A percentile compares a stretch with the other conserved stretches of the same genome.
phyloP scores from a whole-genome alignment of 78 protist species.

The Pelomyxa schiedti region DNA sequence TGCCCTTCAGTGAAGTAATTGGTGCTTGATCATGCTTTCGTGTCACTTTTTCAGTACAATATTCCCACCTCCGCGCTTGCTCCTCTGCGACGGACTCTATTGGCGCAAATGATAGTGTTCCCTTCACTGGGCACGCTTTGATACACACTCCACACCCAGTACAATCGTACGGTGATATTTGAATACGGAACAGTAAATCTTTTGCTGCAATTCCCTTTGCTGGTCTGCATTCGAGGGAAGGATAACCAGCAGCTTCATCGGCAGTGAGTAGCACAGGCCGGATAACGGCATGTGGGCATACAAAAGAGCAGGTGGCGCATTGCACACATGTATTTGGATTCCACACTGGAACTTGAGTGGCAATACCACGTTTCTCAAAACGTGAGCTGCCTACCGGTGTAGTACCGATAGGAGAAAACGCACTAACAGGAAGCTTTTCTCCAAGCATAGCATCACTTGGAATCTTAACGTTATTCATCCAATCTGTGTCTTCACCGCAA shows the following conservation, averaged over 20 bases:
- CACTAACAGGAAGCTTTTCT: slow-evolving; percentile 32
- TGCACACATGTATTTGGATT: slow-evolving; percentile 31
- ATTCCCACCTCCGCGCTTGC: slow-evolving; percentile 22
- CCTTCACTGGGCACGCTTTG: slow-evolving; percentile 53
- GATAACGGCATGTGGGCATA: slow-evolving; percentile 63
- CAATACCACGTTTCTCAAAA: slow-evolving; percentile 41
- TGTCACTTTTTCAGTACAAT: neutral
- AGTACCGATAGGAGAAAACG: slow-evolving; percentile 12
- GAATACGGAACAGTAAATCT: slow-evolving; percentile 20
- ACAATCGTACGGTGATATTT: slow-evolving; percentile 54
- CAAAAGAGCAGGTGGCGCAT: slow-evolving; percentile 48
- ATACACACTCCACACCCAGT: slow-evolving; percentile 61
- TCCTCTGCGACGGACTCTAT: neutral
- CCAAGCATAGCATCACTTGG: too few relatives aligned
- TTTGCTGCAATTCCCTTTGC: neutral
- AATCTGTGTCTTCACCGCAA: too few relatives aligned
- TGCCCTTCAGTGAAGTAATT: slow-evolving; percentile 21
- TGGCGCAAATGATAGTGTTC: slow-evolving; percentile 22
- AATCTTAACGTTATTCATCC: too few relatives aligned
- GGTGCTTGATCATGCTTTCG: neutral
- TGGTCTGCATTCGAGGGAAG: neutral
- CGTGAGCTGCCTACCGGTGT: slow-evolving; percentile 28
- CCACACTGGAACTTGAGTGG: slow-evolving; percentile 28
- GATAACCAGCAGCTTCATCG: too few relatives aligned
- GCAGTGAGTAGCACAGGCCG: slow-evolving; percentile 28